Base-by-base conservation (phyloP, 2,329 filamentous ascomycete species). In the Colletotrichum lentis region DNA sequence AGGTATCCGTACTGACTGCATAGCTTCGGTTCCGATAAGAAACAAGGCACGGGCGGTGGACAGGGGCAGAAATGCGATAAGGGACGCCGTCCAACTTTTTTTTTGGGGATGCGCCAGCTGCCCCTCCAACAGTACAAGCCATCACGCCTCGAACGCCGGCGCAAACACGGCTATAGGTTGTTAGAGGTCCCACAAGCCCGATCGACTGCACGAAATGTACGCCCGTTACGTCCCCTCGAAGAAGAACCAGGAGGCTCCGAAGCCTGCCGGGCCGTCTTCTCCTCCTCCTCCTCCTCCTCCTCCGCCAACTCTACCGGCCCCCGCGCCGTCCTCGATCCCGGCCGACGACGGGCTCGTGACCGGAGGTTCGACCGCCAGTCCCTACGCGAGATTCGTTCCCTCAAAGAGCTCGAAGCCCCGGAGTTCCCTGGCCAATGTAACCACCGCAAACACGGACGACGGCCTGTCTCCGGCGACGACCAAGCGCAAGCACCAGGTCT, bases 211-310 rank as follows among this genome's bases (percentile, higher is more conserved):
- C 50, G 24, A 53, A 14, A 68, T 62, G 64, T 69, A 67, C 24
- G 63, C 54, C 44, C 67, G 82, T 71, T 83, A 84, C 66, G 73
- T 83, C 18, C 81, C 79, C 47, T 74, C 76, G 7, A 22, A 74
- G 10, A 76, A 77, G 67, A 73, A 65, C 44, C 65, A 74, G 61
- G 70, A 62, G 44, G 49, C 62, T 7, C 27, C 55, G 12, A 53
- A 56, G 53, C 54, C 63, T 27, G 49, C 53, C 39, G 56, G 46
- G 44, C 22, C 44, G 20, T 60, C 59, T 5, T 18, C 61, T 18
- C 27, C 57, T 18, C 24, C 54, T 5, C 20, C 61, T 18, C 27
- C 57, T 18, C 24, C 54, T 5, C 20, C 61, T 18, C 27, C 57
- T 18, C 24, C 54, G 41, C 52, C 60, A 3, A 11, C 62, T n/a